These are phyloP conservation scores for Lasiodiplodia citricola DNA, from an alignment of 2,329 filamentous ascomycete genomes.

Conservation along the genomic window DNA sequence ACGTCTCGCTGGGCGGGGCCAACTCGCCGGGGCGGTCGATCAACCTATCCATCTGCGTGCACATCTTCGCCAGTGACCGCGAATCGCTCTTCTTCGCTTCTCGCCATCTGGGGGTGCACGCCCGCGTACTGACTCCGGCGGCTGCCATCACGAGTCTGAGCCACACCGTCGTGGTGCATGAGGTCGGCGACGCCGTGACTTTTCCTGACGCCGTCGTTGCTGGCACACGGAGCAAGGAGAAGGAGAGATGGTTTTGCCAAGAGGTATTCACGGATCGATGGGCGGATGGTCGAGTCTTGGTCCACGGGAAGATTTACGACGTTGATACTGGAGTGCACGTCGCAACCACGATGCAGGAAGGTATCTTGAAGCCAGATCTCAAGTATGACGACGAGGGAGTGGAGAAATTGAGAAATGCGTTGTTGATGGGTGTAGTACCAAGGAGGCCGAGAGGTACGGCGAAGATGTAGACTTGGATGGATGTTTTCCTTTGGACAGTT, in stretches of 20 bases:
- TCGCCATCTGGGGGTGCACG: background rate
- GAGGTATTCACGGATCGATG: background rate
- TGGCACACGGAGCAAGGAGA: background rate
- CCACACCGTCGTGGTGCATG: background rate
- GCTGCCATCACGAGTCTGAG: background rate
- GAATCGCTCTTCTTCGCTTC: background rate
- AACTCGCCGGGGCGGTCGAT: background rate
- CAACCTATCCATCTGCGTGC: slow-evolving; percentile 2
- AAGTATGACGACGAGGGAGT: background rate
- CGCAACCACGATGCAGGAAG: background rate
- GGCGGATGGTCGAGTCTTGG: background rate
- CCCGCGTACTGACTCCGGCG: background rate
- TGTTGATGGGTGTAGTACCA: background rate
- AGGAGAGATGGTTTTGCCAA: slow-evolving; percentile 3
- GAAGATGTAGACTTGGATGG: background rate
- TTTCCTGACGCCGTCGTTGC: background rate
- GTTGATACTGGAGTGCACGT: slow-evolving; percentile 1
- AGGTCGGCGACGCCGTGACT: background rate
- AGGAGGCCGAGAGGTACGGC: background rate
- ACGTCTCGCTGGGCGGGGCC: background rate
- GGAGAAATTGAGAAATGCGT: background rate
- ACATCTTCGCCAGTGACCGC: background rate
- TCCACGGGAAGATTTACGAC: background rate
- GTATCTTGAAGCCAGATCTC: background rate
- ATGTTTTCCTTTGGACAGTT: too few species aligned